Evolutionary conservation across 768 basidiomycete species (phyloP), one percentile per base, ranked within the genome.

Genomic region (Psilocybe azurescens): DNA sequence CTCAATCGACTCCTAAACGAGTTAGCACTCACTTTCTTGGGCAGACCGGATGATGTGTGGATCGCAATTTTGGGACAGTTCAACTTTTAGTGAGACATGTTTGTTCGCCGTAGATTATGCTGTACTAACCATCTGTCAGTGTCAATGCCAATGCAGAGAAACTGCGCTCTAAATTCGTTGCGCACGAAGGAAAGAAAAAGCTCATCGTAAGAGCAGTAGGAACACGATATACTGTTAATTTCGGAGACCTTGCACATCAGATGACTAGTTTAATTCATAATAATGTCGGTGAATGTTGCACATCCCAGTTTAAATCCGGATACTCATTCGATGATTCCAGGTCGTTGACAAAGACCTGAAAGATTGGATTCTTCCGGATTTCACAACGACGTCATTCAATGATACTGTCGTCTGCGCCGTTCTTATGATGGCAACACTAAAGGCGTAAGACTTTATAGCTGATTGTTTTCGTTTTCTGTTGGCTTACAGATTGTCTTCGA

Each of bases 31-130:
- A 14, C 14, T 30, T 49, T 10, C 7, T 49, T 49, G 29, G 16
- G 14, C 36, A 68, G 70, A 14, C 82, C 81, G 13, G 82, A 83
- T 55, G 82, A 83, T 65, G 74, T 83, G 30, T 83, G 82, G 79
- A 68, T 76, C 2, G 74, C 77, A 1, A 78, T 80, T 47, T 49
- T 79, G 2, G 63, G 60, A 20, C 78, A 79, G 58, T 75, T 79
- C 30, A 73, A 71, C 33, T 74, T 75, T 62, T 79, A 66, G 68
- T 69, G 33, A 20, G 46, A 38, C 13, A 59, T 10, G 8, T 55
- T 69, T 56, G 67, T 72, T 30, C 70, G 69, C 46, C 6, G 3
- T n/a, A 38, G 3, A 28, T 16, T 20, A 30, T 9, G 24, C 2
- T 44, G 38, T 14, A 9, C 9, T 8, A 9, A 39, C n/a, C 47